A percentile compares a stretch with the other conserved stretches of the same genome.
Evolutionary conservation across 176 grass and related monocot species (phyloP).

Genomic region (Metroxylon sagu): DNA sequence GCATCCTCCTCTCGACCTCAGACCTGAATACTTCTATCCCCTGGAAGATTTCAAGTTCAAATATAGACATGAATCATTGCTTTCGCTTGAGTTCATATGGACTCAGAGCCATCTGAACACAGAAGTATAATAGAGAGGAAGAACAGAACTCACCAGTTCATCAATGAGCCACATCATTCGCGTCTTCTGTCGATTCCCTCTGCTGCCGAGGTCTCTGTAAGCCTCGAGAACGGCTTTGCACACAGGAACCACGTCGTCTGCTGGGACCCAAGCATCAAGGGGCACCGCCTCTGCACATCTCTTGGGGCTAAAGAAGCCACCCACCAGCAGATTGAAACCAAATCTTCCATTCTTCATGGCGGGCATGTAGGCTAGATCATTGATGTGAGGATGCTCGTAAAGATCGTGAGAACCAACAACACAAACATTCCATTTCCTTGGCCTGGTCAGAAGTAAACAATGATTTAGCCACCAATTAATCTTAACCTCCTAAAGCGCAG

Average conservation of each 20-base stretch:
- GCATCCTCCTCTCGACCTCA: constrained; percentile 83
- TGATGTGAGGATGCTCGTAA: constrained; percentile 94
- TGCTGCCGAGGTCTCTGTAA: constrained; percentile 65
- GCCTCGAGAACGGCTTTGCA: constrained; percentile 72
- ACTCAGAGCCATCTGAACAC: too few species aligned
- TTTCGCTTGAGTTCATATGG: not conserved
- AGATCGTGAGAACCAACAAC: constrained; percentile 78
- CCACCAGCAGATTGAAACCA: constrained; percentile 88
- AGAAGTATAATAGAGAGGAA: not conserved
- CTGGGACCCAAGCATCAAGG: constrained; percentile 74
- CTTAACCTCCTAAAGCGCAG: too few species aligned
- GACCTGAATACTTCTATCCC: constrained; percentile 71
- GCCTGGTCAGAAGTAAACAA: constrained; percentile 5
- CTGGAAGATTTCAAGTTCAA: constrained; percentile 14
- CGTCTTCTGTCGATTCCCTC: constrained; percentile 81
- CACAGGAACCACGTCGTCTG: constrained; percentile 46
- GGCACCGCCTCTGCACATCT: constrained; percentile 74
- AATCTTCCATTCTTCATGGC: constrained; percentile 62
- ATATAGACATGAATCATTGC: too few species aligned
- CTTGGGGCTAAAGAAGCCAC: constrained; percentile 91
- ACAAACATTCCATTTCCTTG: constrained; percentile 90
- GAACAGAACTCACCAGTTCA: constrained; percentile 47
- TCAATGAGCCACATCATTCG: constrained; percentile 99
- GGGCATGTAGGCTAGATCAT: constrained; percentile 83
- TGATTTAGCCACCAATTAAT: not conserved